phyloP scores from a whole-genome alignment of 2,329 filamentous ascomycete species.

The Colletotrichum aenigma region DNA sequence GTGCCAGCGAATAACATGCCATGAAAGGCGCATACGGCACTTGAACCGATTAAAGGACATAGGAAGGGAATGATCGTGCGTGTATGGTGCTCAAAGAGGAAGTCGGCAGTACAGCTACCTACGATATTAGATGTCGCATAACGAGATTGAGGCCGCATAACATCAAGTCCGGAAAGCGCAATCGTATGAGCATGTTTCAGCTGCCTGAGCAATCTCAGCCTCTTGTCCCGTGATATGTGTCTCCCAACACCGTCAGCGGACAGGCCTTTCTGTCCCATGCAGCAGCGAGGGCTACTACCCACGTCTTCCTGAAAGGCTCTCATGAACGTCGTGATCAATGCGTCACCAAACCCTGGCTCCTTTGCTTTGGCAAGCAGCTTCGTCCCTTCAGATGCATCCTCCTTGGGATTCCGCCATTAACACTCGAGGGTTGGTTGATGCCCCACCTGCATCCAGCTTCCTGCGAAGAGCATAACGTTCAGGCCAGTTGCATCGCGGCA shows the following conservation, averaged over 20 bases:
- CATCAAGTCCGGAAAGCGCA: fast-evolving
- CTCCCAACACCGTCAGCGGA: not conserved
- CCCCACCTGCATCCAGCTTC: not conserved
- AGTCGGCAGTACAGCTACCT: not conserved
- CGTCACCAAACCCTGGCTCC: fast-evolving
- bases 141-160: not conserved
- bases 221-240: not conserved
- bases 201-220: not conserved
- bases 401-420: fast-evolving
- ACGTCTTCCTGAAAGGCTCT: not conserved
- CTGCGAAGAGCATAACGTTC: not conserved
- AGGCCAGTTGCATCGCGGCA: fast-evolving
- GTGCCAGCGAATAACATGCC: too few species aligned
- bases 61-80: too few species aligned
- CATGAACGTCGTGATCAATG: not conserved
- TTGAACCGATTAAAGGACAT: too few species aligned
- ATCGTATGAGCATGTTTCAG: not conserved
- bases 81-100: not conserved
- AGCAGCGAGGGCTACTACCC: not conserved
- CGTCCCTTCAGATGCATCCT: not conserved
- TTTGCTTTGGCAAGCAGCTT: not conserved
- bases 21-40: too few species aligned
- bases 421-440: not conserved
- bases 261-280: fast-evolving
- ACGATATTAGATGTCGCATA: not conserved